Evolutionary conservation across 202 grass and related monocot genomes (phyloP).

Genomic region (Panicum virgatum): DNA sequence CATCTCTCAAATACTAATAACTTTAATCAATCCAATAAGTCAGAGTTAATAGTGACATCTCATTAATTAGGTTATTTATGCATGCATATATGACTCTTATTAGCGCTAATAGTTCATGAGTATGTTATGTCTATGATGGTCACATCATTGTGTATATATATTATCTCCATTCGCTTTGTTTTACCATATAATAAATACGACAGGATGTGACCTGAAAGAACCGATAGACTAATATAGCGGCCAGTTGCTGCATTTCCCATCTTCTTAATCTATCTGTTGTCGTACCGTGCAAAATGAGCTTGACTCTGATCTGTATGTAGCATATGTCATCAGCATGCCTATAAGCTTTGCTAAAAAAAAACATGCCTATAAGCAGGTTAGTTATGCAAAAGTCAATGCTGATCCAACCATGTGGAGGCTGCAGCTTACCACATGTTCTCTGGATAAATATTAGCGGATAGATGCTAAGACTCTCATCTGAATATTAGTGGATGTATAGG

Average conservation of each 20-base stretch:
- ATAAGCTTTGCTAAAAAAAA: no score
- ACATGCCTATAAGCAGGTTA: not conserved
- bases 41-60: not conserved
- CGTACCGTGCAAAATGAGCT: not conserved
- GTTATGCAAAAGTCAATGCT: constrained; percentile 14
- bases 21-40: not conserved
- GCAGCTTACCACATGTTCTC: no score
- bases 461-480: no score
- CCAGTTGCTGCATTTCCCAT: not conserved
- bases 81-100: not conserved
- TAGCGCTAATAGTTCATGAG: not conserved
- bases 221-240: not conserved
- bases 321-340: not conserved
- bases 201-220: constrained; percentile 5
- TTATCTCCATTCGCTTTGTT: not conserved
- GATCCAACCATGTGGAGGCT: no score
- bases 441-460: no score
- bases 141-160: not conserved
- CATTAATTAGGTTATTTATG: not conserved
- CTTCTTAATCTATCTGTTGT: not conserved
- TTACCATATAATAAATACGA: not conserved
- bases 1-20: not conserved
- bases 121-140: not conserved
- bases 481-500: not conserved
- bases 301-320: not conserved